phyloP scores from a whole-genome alignment of 495 filamentous ascomycete genomes.

The Aspergillus asperescens region DNA sequence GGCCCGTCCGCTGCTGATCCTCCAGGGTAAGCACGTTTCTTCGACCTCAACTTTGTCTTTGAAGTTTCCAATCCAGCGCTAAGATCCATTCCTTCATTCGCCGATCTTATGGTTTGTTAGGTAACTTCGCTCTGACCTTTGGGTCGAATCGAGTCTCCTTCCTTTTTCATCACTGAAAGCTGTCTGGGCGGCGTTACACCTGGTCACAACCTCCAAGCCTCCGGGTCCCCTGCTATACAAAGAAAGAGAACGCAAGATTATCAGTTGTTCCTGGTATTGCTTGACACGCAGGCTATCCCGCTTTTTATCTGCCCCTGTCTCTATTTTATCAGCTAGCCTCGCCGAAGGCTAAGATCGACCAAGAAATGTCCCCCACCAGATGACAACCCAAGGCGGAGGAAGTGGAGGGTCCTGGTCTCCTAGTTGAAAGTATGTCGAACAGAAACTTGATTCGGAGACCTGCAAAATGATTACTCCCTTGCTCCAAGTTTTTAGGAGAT shows the following conservation, averaged over 20 bases:
- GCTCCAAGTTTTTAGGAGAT: background rate
- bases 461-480: background rate
- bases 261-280: too few relatives aligned
- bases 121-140: background rate
- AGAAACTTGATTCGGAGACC: background rate
- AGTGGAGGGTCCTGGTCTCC: background rate
- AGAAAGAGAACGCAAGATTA: too few relatives aligned
- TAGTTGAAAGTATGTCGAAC: background rate
- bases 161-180: too few relatives aligned
- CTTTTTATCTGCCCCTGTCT: too few relatives aligned
- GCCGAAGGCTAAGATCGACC: background rate
- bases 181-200: too few relatives aligned
- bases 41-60: background rate
- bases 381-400: background rate
- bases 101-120: too few relatives aligned
- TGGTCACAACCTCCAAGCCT: too few relatives aligned
- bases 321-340: background rate
- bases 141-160: too few relatives aligned
- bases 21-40: background rate
- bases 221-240: too few relatives aligned
- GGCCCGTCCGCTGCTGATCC: conserved; percentile 4
- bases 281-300: too few relatives aligned
- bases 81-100: background rate
- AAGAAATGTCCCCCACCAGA: background rate
- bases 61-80: too few relatives aligned